Base-by-base conservation (phyloP, 306 rosid species). In the Myrica gale region DNA sequence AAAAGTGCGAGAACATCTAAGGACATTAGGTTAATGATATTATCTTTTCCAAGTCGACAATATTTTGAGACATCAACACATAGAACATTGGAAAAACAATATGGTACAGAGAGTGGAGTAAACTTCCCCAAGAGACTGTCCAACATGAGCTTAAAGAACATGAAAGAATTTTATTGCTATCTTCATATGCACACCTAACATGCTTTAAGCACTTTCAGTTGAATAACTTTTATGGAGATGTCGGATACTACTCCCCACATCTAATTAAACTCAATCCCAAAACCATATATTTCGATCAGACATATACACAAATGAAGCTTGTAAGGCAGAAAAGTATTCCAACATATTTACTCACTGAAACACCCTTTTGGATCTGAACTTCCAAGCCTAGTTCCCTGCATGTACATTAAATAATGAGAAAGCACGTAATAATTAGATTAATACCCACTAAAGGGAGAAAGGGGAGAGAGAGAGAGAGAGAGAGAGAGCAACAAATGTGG, bases 351-450 rank as follows among this genome's bases (percentile, higher is more conserved):
- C 98, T 90, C 84, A 93, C 98, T 90, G 92, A 95, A 88, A 85
- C 99, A 95, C 77, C 99, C 99, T 74, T 95, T 95, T 63, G 99
- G 99, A 75, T 95, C 99, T 76, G 99, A 90, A 86, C 99, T 95
- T 68, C 99, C 99, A 41, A 95, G 98, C 73, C 99, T 87, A 70
- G 99, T 95, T 80, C 99, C 99, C 96, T 95, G 93, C 87, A 87
- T 80, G 81, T 81, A 65, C 45, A 87, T 76, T 81, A 50, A 79
- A 74, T 77, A 76, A 77, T 19, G 26, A 68, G 72, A 47, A 52
- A 77, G 71, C 23, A 74, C 4, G 12, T 6, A 20, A 13, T 43
- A 52, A 43, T 55, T 39, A 63, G 66, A 73, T 6, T 26, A 26
- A 48, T 26, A 26, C 32, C 32, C 51, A 47, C 4, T 3, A 48